Percentiles rank a stretch among this genome's conserved stretches.
phyloP scores from a whole-genome alignment of 306 rosid species.

The Vicia faba region DNA sequence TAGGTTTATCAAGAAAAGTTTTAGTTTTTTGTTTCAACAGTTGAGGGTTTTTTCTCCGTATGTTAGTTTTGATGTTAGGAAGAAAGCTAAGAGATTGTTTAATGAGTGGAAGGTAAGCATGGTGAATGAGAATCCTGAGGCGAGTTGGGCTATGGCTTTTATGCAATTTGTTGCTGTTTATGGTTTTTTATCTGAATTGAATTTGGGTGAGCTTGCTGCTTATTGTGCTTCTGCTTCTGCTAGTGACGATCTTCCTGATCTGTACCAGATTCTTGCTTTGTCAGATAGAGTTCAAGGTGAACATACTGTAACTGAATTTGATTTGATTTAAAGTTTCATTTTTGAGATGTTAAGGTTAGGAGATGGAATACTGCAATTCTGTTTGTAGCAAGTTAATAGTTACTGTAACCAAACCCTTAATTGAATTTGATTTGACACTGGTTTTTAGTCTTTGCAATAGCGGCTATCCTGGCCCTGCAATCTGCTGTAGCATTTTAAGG shows the following conservation, averaged over 20 bases:
- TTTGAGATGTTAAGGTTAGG: neutral
- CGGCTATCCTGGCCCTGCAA: no score
- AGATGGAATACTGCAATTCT: neutral
- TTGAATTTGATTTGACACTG: no score
- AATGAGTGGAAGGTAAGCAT: slow-evolving; percentile 56
- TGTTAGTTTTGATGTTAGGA: slow-evolving; percentile 43
- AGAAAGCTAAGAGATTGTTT: slow-evolving; percentile 55
- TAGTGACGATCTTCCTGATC: slow-evolving; percentile 48
- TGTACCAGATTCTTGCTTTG: slow-evolving; percentile 54
- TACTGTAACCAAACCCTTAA: neutral
- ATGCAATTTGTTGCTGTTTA: slow-evolving; percentile 65
- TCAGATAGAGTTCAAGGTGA: slow-evolving; percentile 51
- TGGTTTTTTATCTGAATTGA: slow-evolving; percentile 53
- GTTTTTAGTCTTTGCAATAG: no score
- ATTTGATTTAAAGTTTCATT: neutral
- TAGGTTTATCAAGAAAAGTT: slow-evolving; percentile 47
- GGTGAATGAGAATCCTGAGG: slow-evolving; percentile 37
- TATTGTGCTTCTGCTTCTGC: slow-evolving; percentile 49
- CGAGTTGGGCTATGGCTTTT: slow-evolving; percentile 57
- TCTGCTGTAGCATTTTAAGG: no score
- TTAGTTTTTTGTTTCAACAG: slow-evolving; percentile 56
- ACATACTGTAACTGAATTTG: neutral
- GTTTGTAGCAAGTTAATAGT: slow-evolving; percentile 5
- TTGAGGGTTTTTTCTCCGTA: slow-evolving; percentile 45
- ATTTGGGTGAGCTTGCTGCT: slow-evolving; percentile 53